Evolutionary conservation across 140 eudicot species (phyloP).

Genomic region (Artemisia princeps): DNA sequence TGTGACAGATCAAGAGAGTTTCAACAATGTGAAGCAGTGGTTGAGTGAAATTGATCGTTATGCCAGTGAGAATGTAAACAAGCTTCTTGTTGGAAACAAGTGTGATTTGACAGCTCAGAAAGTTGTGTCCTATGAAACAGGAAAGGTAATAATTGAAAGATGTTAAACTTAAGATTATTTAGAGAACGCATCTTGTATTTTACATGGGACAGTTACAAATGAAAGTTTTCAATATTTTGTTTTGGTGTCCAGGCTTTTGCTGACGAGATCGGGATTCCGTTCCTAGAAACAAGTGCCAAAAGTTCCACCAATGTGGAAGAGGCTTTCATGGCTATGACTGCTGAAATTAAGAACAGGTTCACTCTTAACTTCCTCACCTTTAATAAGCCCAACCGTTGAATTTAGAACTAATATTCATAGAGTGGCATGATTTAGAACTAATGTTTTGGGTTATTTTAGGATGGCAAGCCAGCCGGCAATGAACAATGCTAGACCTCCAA

Average conservation of each 20-base stretch:
- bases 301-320: conserved; percentile 86
- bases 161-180: not conserved
- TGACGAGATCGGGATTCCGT: conserved; percentile 93
- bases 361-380: not conserved
- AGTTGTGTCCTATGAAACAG: conserved; percentile 80
- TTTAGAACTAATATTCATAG: too few relatives aligned
- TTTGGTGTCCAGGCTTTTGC: conserved; percentile 69
- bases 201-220: not conserved
- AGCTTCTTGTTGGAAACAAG: conserved; percentile 97
- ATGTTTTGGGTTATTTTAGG: conserved; percentile 32
- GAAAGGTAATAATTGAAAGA: conserved; percentile 44
- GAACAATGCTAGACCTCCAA: conserved; percentile 66
- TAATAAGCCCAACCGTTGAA: not conserved
- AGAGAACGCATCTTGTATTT: not conserved
- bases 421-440: not conserved
- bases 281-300: conserved; percentile 95
- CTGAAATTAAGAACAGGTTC: conserved; percentile 78
- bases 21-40: conserved; percentile 95
- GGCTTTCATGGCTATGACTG: conserved; percentile 98
- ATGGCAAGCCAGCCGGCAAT: conserved; percentile 92
- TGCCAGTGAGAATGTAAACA: conserved; percentile 90
- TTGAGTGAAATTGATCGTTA: conserved; percentile 90
- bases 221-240: not conserved
- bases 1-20: conserved; percentile 97
- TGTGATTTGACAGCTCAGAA: conserved; percentile 78